phyloP scores from a whole-genome alignment of 192 early-diverging fungal genomes.

The Helicostylum pulchrum region DNA sequence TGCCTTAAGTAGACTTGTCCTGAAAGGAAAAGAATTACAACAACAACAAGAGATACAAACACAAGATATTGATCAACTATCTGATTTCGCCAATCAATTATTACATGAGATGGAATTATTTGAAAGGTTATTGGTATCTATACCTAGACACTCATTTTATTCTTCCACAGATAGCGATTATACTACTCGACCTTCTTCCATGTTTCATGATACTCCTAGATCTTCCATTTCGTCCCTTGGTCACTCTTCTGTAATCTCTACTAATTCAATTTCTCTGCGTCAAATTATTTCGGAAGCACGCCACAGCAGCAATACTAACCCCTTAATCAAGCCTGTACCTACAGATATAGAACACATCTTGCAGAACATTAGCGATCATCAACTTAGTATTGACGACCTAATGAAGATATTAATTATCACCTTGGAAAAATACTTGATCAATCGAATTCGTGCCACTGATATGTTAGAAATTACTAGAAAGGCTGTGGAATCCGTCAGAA shows the following conservation, averaged over 20 bases:
- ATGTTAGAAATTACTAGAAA: conserved; percentile 36
- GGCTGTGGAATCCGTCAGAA: conserved; percentile 31
- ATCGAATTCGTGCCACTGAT: conserved; percentile 11
- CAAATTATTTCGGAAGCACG: conserved; percentile 18
- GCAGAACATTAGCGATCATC: conserved; percentile 20
- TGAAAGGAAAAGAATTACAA: conserved; percentile 24
- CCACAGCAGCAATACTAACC: conserved; percentile 2
- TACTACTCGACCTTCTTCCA: background rate
- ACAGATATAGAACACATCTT: conserved; percentile 19
- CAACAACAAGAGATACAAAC: conserved; percentile 1
- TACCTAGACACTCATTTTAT: background rate
- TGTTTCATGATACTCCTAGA: background rate
- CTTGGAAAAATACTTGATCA: conserved; percentile 10
- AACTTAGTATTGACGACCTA: conserved; percentile 8
- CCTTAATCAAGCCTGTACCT: conserved; percentile 21
- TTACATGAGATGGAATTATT: conserved; percentile 22
- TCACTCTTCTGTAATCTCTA: background rate
- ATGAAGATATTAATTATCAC: conserved; percentile 9
- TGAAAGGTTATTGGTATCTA: conserved; percentile 1
- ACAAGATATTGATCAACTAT: conserved; percentile 13
- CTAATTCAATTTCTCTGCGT: conserved; percentile 14
- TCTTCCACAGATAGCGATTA: background rate
- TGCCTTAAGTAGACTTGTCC: conserved; percentile 25
- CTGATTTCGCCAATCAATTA: conserved; percentile 24
- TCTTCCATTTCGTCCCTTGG: background rate